Conservation (phyloP, 2,329 filamentous ascomycete species). For the Ascochyta pisi region DNA sequence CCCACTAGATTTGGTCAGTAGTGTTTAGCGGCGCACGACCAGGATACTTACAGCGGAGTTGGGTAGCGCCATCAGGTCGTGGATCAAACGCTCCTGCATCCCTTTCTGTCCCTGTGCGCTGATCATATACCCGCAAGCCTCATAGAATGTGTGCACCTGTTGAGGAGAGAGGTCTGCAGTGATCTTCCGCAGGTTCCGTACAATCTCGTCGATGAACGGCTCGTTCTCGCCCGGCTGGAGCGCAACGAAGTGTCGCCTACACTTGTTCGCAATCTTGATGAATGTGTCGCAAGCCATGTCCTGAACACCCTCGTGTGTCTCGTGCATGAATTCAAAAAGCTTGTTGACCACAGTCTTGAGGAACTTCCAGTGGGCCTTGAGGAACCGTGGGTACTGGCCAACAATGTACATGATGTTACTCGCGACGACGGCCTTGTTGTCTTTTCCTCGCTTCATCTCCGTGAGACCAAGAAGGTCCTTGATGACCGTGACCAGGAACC, state of each 20-base stretch:
- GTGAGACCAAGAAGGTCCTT: slow-evolving; percentile 96
- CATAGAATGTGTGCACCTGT: slow-evolving; percentile 98
- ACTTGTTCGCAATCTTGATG: slow-evolving; percentile 99
- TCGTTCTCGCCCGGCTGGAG: slow-evolving; percentile 93
- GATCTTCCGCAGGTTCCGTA: slow-evolving; percentile 93
- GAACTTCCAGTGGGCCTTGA: slow-evolving; percentile 99
- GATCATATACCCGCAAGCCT: slow-evolving; percentile 99
- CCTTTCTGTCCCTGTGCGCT: slow-evolving; percentile 95
- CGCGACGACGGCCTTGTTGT: slow-evolving; percentile 98
- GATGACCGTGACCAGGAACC: slow-evolving; percentile 97
- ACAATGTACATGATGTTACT: slow-evolving; percentile 99
- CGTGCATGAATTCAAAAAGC: slow-evolving; percentile 99
- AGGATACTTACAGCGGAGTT: slow-evolving; percentile 70
- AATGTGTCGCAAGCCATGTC: slow-evolving; percentile 99
- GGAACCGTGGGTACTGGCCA: slow-evolving; percentile 94
- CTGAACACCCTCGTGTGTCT: slow-evolving; percentile 98
- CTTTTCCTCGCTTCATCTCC: slow-evolving; percentile 99
- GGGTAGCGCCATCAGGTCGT: slow-evolving; percentile 90
- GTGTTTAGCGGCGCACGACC: neutral
- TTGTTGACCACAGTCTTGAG: slow-evolving; percentile 99
- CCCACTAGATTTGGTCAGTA: slow-evolving; percentile 65
- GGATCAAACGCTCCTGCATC: slow-evolving; percentile 88
- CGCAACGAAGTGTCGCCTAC: slow-evolving; percentile 95
- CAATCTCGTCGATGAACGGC: slow-evolving; percentile 98
- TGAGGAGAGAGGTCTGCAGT: slow-evolving; percentile 94